Base-by-base conservation (phyloP, 2,329 filamentous ascomycete genomes). In the Ophiocordyceps unilateralis region DNA sequence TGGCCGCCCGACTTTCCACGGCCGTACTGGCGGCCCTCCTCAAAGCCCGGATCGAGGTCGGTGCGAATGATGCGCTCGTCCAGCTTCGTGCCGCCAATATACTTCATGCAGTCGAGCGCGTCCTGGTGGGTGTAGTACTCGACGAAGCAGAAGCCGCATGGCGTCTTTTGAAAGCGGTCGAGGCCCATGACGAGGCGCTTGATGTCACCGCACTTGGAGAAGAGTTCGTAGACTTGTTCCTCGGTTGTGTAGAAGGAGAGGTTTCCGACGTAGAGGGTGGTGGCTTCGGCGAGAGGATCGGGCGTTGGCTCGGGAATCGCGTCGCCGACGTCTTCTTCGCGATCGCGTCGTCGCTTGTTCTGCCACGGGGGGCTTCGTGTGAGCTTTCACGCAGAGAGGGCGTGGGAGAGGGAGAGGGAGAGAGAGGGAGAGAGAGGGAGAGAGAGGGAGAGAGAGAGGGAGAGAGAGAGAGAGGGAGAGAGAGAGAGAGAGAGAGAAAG, bases 101-200 rank as follows among this genome's bases (percentile, higher is more conserved):
- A 98, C 66, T 96, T 98, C 79, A 98, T 81, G 64, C 89, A 96
- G 61, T 98, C 91, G 41, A 98, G 73, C 9, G 91, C 91, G 61
- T 98, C 91, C 58, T 94, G 82, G 61, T 96, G 91, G 24, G 81
- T 95, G 68, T 95, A 96, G 67, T 98, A 98, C 65, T 98, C 91
- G 56, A 98, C 91, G 58, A 98, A 98, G 70, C 91, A 98, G 71
- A 98, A 98, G 36, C 91, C 91, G 63, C 91, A 98, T 1, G 91
- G 91, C 1, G 91, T 98, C 69, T 98, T 98, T 63, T 83, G 83
- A 69, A 91, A 94, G 45, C 91, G 82, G 60, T 98, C 91, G 42
- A 98, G 77, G 41, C 91, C 91, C 91, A 98, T 98, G 50, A 98
- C 78, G 40, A 98, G 76, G 23, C 91, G 84, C 67, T 98, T 98